Evolutionary conservation across 2,329 filamentous ascomycete genomes (phyloP).

Genomic region (Shiraia bambusicola): DNA sequence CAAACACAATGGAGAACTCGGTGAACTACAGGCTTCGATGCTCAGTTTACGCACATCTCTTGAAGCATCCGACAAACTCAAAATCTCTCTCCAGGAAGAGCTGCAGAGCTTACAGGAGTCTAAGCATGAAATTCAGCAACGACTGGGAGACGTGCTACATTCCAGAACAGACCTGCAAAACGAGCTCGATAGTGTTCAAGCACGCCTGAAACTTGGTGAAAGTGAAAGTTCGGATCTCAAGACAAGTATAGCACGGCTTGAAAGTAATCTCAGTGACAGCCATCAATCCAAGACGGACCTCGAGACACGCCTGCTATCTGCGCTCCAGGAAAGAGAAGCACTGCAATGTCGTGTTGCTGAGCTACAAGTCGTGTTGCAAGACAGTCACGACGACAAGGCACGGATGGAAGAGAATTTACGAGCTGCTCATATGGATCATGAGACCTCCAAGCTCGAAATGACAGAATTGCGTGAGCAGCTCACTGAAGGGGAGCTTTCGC

Average conservation of each 20-base stretch:
- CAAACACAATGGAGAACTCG: slow-evolving; percentile 23
- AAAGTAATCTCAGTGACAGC: slow-evolving; percentile 5
- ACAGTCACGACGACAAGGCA: slow-evolving; percentile 5
- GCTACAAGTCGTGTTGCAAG: slow-evolving; percentile 12
- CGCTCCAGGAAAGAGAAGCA: slow-evolving; percentile 8
- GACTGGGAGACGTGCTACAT: slow-evolving; percentile 7
- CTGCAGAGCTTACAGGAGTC: slow-evolving; percentile 12
- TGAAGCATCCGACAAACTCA: slow-evolving; percentile 18
- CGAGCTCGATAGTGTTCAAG: slow-evolving; percentile 7
- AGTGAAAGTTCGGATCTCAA: slow-evolving; percentile 9
- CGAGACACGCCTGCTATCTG: slow-evolving; percentile 11
- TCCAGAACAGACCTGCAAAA: slow-evolving; percentile 14
- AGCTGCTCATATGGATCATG: slow-evolving; percentile 7
- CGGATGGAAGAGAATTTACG: slow-evolving; percentile 12
- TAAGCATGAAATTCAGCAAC: slow-evolving; percentile 14
- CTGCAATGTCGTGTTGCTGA: slow-evolving; percentile 16
- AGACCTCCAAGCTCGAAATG: slow-evolving; percentile 12
- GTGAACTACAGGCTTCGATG: slow-evolving; percentile 26
- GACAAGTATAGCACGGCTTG: slow-evolving; percentile 11
- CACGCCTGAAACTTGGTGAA: slow-evolving; percentile 6
- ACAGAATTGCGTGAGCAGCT: slow-evolving; percentile 12
- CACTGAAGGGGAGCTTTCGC: slow-evolving; percentile 6
- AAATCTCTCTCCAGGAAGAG: slow-evolving; percentile 15
- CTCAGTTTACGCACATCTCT: slow-evolving; percentile 16
- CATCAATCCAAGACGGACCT: slow-evolving; percentile 7